Conservation (phyloP, 306 rosid genomes). For the Trichosanthes cucumerina region DNA sequence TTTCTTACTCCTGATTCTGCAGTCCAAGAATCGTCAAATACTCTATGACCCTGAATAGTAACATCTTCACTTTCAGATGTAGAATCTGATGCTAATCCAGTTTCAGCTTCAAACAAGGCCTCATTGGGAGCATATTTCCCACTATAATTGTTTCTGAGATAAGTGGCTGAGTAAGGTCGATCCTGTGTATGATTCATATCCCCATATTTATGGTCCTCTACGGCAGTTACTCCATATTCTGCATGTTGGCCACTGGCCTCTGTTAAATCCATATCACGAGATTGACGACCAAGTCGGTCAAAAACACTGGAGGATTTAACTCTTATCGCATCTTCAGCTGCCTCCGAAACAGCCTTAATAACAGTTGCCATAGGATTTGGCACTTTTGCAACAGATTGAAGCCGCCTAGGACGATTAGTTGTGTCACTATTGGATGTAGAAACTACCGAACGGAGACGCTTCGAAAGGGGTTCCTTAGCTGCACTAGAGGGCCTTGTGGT, state of each 20-base stretch:
- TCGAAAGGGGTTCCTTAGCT: conserved; percentile 45
- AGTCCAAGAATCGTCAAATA: conserved; percentile 39
- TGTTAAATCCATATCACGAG: conserved; percentile 21
- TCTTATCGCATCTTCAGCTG: conserved; percentile 74
- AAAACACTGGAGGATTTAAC: conserved; percentile 75
- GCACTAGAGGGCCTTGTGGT: conserved; percentile 41
- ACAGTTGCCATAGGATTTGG: conserved; percentile 78
- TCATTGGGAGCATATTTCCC: conserved; percentile 31
- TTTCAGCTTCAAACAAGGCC: conserved; percentile 35
- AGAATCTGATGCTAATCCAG: conserved; percentile 51
- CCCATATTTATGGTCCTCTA: conserved; percentile 31
- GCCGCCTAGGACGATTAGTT: conserved; percentile 38
- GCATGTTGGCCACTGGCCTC: conserved; percentile 25
- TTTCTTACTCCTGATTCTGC: conserved; percentile 40
- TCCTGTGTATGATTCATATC: conserved; percentile 30
- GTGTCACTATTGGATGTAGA: conserved; percentile 51
- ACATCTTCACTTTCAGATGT: conserved; percentile 58
- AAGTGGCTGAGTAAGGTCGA: conserved; percentile 20
- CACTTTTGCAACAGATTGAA: conserved; percentile 46
- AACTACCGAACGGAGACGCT: conserved; percentile 92
- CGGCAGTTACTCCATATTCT: conserved; percentile 19
- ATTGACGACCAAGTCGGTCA: conserved; percentile 77
- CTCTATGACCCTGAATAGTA: conserved; percentile 25
- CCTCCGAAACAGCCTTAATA: conserved; percentile 84
- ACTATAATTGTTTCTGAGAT: conserved; percentile 26